These are phyloP conservation scores for Davidsoniella australis DNA, from an alignment of 2,329 filamentous ascomycete species.

Conservation along the genomic window DNA sequence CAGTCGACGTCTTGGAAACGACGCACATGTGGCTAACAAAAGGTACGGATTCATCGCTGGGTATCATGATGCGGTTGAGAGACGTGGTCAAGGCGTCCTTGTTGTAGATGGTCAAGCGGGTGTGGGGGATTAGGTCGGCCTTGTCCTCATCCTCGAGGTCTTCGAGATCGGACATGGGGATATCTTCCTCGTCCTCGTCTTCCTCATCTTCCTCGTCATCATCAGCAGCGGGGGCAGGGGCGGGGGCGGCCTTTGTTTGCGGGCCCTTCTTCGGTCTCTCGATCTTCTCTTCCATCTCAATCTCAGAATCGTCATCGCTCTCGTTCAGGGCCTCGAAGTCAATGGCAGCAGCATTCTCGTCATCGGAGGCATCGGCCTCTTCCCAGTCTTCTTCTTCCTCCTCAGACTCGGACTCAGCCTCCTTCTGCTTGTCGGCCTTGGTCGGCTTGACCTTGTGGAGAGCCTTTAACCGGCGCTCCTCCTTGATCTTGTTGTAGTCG, in stretches of 20 bases:
- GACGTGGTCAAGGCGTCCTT: slow-evolving; percentile 67
- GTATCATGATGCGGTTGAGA: slow-evolving; percentile 58
- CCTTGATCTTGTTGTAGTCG: slow-evolving; percentile 35
- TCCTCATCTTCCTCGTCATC: slow-evolving; percentile 40
- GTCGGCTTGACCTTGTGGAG: slow-evolving; percentile 23
- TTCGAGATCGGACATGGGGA: slow-evolving; percentile 75
- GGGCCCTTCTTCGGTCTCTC: slow-evolving; percentile 28
- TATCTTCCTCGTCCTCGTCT: slow-evolving; percentile 68
- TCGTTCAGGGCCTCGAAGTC: slow-evolving; percentile 42
- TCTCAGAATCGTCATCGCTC: slow-evolving; percentile 51
- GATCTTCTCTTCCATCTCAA: slow-evolving; percentile 61
- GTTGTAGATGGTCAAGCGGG: slow-evolving; percentile 95
- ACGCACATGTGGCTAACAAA: slow-evolving; percentile 76
- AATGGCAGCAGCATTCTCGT: slow-evolving; percentile 18
- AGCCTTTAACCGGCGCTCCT: slow-evolving; percentile 31
- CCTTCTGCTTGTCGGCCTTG: slow-evolving; percentile 16
- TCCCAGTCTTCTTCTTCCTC: slow-evolving; percentile 22
- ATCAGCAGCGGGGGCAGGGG: slow-evolving; percentile 23
- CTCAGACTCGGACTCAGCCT: slow-evolving; percentile 15
- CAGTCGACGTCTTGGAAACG: slow-evolving; percentile 47
- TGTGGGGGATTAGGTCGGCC: slow-evolving; percentile 75
- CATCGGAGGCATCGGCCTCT: slow-evolving; percentile 19
- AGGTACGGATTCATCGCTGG: slow-evolving; percentile 46
- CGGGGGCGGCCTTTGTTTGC: slow-evolving; percentile 19
- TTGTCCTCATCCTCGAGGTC: slow-evolving; percentile 62